Base-by-base conservation (phyloP, 148 eudicot genomes). In the Silene latifolia region DNA sequence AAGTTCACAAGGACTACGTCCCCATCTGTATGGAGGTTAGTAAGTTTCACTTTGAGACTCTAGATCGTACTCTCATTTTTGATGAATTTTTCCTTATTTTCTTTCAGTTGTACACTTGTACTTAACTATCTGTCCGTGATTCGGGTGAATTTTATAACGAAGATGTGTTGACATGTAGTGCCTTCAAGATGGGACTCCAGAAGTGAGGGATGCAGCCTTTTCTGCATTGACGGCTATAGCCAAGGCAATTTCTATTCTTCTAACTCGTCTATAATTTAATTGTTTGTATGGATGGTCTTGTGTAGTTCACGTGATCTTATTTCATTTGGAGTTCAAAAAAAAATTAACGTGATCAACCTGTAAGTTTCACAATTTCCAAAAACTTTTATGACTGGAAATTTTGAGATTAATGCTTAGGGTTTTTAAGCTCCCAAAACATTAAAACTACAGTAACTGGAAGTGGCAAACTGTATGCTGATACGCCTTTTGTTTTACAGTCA, bases 131-230 rank as follows among this genome's bases (percentile, higher is more conserved):
- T 7, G 46, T 58, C 25, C 11, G 20, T 29, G n/a, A 4, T 24
- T 44, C 53, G 47, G 10, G 32, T 27, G 23, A 65, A 23, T 27
- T 25, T 73, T 18, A 73, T 66, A 11, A 10, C 18, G 9, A 21
- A 35, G 9, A 44, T 2, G 14, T 65, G 75, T 66, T 76, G 13
- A 21, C 2, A 60, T 83, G 65, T 79, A 95, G 98, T 80, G 90
- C 80, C 95, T 96, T 21, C 93, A 96, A 87, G 99, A 96, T 80
- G 99, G 99, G 76, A 96, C 98, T 59, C 98, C 99, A 67, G 99
- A 96, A 2, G 99, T 96, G 54, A 89, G 99, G 81, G 99, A 96
- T 89, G 97, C 99, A 56, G 97, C 99, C 48, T 96, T 96, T 83
- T 88, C 99, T 32, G 99, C 80, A 73, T 82, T 96, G 91, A 91